A percentile compares a stretch with the other conserved stretches of the same genome.
phyloP scores from a whole-genome alignment of 768 basidiomycete genomes.

The Suillus bovinus region DNA sequence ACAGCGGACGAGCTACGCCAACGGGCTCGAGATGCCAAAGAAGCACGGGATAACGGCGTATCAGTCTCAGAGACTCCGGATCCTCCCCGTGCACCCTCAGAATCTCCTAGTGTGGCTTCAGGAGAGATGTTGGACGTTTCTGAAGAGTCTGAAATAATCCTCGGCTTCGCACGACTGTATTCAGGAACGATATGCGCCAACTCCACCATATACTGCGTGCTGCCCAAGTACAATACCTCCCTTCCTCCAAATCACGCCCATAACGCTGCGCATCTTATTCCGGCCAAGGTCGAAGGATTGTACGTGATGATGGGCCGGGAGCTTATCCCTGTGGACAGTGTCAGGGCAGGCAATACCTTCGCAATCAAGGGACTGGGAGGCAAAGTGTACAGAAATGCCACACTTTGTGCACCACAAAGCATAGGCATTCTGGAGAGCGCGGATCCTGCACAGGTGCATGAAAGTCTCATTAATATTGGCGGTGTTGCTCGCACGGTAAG shows the following conservation, averaged over 20 bases:
- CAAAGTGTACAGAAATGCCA: slow-evolving; percentile 88
- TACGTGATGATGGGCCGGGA: slow-evolving; percentile 99
- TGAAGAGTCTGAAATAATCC: slow-evolving; percentile 57
- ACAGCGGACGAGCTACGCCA: slow-evolving; percentile 84
- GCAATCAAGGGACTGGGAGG: slow-evolving; percentile 90
- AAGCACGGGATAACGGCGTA: slow-evolving; percentile 29
- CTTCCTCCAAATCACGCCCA: slow-evolving; percentile 62
- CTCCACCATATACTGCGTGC: slow-evolving; percentile 63
- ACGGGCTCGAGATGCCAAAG: slow-evolving; percentile 57
- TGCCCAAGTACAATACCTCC: slow-evolving; percentile 82
- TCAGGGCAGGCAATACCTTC: slow-evolving; percentile 92
- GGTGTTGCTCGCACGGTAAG: slow-evolving; percentile 48
- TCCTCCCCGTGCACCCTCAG: slow-evolving; percentile 3
- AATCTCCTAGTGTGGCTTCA: not conserved
- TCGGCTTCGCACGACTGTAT: slow-evolving; percentile 94
- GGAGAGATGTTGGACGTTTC: not conserved
- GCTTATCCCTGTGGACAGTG: slow-evolving; percentile 77
- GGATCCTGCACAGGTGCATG: slow-evolving; percentile 37
- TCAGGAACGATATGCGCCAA: slow-evolving; percentile 79
- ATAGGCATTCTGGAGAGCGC: slow-evolving; percentile 38
- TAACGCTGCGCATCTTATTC: slow-evolving; percentile 65
- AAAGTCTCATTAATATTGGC: slow-evolving; percentile 79
- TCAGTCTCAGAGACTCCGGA: slow-evolving; percentile 10
- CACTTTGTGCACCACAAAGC: slow-evolving; percentile 71
- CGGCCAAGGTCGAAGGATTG: slow-evolving; percentile 67